These are phyloP conservation scores for Aspergillus jensenii DNA, from an alignment of 2,329 filamentous ascomycete genomes.

Conservation along the genomic window DNA sequence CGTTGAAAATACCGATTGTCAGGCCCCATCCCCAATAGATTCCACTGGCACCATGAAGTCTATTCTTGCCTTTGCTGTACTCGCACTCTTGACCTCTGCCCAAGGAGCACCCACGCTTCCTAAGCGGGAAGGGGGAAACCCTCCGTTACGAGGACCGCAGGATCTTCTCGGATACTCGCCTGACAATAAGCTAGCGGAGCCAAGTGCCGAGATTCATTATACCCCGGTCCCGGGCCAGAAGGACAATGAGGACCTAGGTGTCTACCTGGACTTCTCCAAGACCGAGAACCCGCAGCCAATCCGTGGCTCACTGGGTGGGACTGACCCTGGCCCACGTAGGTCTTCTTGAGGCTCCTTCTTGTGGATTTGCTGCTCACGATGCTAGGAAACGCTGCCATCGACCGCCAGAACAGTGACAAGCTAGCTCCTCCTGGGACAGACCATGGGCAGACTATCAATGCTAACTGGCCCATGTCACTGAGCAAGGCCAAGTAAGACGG, in stretches of 20 bases:
- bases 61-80: conserved; percentile 1
- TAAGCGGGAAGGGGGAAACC: conserved; percentile 14
- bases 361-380: background rate
- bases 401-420: conserved; percentile 56
- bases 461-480: conserved; percentile 55
- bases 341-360: background rate
- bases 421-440: conserved; percentile 57
- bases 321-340: conserved; percentile 54
- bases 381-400: conserved; percentile 49
- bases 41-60: conserved; percentile 13
- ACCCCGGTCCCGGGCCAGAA: conserved; percentile 53
- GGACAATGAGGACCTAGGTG: conserved; percentile 50
- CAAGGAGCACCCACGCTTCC: conserved; percentile 16
- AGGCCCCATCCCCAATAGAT: background rate
- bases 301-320: conserved; percentile 51
- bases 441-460: conserved; percentile 41
- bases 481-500: conserved; percentile 44
- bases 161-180: conserved; percentile 42
- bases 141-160: conserved; percentile 29
- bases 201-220: conserved; percentile 40
- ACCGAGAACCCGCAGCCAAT: conserved; percentile 57
- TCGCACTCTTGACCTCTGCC: background rate
- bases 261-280: conserved; percentile 55
- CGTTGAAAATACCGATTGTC: background rate
- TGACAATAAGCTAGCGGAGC: conserved; percentile 33